Evolutionary conservation across 2,329 filamentous ascomycete species (phyloP).

Genomic region (Endothia cerciana): DNA sequence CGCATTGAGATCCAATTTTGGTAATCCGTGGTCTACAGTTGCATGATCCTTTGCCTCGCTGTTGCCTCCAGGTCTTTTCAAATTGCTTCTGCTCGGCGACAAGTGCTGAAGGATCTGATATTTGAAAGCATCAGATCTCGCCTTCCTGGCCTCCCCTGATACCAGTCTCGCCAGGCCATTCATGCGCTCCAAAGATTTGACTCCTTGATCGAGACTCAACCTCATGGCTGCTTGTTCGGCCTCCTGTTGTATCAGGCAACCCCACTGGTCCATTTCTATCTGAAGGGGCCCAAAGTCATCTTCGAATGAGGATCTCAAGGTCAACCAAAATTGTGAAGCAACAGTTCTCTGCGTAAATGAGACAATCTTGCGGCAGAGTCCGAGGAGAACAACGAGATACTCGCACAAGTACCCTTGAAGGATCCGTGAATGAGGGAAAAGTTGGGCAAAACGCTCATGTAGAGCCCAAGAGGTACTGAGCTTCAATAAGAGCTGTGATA

Average conservation of each 20-base stretch:
- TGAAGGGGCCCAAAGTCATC: slow-evolving; percentile 16
- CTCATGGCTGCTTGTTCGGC: neutral
- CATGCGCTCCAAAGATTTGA: neutral
- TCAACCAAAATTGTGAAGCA: neutral
- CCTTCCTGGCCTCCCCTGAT: neutral
- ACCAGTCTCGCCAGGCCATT: neutral
- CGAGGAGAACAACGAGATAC: neutral
- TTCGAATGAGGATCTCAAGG: slow-evolving; percentile 13
- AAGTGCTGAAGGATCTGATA: slow-evolving; percentile 6
- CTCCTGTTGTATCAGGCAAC: slow-evolving; percentile 9
- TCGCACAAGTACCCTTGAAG: slow-evolving; percentile 13
- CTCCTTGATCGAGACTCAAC: neutral
- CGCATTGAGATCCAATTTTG: slow-evolving; percentile 3
- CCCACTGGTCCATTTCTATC: slow-evolving; percentile 20
- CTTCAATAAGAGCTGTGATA: slow-evolving; percentile 9
- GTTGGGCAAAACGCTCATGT: slow-evolving; percentile 15
- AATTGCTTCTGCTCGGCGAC: slow-evolving; percentile 19
- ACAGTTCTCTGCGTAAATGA: slow-evolving; percentile 1
- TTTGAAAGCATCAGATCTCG: neutral
- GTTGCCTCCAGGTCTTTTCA: slow-evolving; percentile 21
- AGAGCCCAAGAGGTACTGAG: slow-evolving; percentile 16
- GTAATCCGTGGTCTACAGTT: slow-evolving; percentile 18
- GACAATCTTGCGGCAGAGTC: neutral
- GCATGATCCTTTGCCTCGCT: slow-evolving; percentile 26
- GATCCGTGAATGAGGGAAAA: slow-evolving; percentile 7